Conservation (phyloP, 1,284 basidiomycete genomes). For the Jaminaea rosea region DNA sequence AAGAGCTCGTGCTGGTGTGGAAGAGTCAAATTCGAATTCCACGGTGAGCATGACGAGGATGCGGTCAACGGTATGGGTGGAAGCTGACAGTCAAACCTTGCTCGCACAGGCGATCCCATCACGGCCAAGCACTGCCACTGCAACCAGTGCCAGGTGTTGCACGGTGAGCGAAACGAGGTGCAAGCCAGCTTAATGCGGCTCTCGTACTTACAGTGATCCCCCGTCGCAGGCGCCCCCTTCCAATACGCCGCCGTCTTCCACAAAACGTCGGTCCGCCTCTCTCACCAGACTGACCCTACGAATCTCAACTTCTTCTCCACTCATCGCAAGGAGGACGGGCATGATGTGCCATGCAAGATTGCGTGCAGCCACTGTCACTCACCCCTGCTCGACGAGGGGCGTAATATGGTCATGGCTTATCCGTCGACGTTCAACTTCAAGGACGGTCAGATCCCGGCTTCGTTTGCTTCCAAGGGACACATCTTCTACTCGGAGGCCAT, state of each 20-base stretch:
- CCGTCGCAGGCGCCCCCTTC: neutral
- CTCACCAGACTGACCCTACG: slow-evolving; percentile 17
- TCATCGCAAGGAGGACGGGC: slow-evolving; percentile 12
- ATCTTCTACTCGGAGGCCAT: slow-evolving; percentile 23
- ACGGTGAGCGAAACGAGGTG: neutral
- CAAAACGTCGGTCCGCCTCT: slow-evolving; percentile 20
- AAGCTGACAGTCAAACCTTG: too few relatives aligned
- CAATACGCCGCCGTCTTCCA: slow-evolving; percentile 24
- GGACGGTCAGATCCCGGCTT: slow-evolving; percentile 12
- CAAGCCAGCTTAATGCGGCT: neutral
- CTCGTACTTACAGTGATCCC: neutral
- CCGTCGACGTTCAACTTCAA: slow-evolving; percentile 19
- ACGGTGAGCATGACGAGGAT: slow-evolving; percentile 25
- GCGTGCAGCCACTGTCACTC: neutral
- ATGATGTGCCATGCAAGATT: slow-evolving; percentile 19
- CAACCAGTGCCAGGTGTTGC: neutral
- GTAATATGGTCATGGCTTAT: slow-evolving; percentile 17
- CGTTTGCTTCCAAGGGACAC: slow-evolving; percentile 18
- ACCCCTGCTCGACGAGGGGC: slow-evolving; percentile 17
- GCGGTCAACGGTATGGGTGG: too few relatives aligned
- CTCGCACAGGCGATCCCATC: too few relatives aligned
- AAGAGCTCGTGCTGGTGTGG: slow-evolving; percentile 18
- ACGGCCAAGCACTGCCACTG: slow-evolving; percentile 14
- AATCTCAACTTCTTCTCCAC: slow-evolving; percentile 22
- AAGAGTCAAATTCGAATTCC: slow-evolving; percentile 23